Conservation (phyloP, 495 filamentous ascomycete genomes). For the Penicillium odoratum region DNA sequence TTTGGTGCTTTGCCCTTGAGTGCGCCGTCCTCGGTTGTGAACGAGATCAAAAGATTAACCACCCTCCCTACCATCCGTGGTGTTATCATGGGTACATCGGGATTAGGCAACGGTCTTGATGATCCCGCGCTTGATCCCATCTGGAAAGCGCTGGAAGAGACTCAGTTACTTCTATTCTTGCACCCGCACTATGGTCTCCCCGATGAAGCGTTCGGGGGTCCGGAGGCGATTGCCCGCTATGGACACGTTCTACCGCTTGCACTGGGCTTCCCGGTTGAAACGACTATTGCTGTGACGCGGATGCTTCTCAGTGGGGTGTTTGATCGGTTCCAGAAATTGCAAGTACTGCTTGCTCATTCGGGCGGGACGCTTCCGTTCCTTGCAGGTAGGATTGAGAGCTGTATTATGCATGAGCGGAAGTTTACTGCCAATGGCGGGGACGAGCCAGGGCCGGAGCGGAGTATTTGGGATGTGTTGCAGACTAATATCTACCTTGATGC, state of each 20-base stretch:
- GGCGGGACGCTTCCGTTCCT: slow-evolving; percentile 89
- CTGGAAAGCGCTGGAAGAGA: slow-evolving; percentile 65
- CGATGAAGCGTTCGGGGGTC: slow-evolving; percentile 68
- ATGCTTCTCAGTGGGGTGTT: slow-evolving; percentile 87
- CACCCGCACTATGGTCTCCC: slow-evolving; percentile 95
- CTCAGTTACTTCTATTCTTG: slow-evolving; percentile 69
- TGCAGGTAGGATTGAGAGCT: slow-evolving; percentile 85
- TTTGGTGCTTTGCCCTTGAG: slow-evolving; percentile 83
- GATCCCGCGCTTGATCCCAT: slow-evolving; percentile 70
- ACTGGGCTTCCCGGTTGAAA: slow-evolving; percentile 90
- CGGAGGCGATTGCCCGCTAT: slow-evolving; percentile 57
- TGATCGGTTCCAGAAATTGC: slow-evolving; percentile 69
- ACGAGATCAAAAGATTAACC: slow-evolving; percentile 62
- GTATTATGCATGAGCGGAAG: slow-evolving; percentile 78
- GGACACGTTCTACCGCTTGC: slow-evolving; percentile 88
- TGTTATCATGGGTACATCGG: slow-evolving; percentile 84
- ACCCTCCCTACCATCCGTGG: slow-evolving; percentile 70
- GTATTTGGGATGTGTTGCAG: slow-evolving; percentile 76
- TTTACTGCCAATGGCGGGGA: slow-evolving; percentile 53
- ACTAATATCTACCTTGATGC: slow-evolving; percentile 92
- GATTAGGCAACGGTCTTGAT: slow-evolving; percentile 79
- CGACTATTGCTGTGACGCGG: slow-evolving; percentile 83
- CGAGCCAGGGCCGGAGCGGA: slow-evolving; percentile 51
- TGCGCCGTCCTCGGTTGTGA: slow-evolving; percentile 59
- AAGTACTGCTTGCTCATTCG: slow-evolving; percentile 80